Evolutionary conservation across 2,329 filamentous ascomycete species (phyloP).

Genomic region (Graphium sp.): DNA sequence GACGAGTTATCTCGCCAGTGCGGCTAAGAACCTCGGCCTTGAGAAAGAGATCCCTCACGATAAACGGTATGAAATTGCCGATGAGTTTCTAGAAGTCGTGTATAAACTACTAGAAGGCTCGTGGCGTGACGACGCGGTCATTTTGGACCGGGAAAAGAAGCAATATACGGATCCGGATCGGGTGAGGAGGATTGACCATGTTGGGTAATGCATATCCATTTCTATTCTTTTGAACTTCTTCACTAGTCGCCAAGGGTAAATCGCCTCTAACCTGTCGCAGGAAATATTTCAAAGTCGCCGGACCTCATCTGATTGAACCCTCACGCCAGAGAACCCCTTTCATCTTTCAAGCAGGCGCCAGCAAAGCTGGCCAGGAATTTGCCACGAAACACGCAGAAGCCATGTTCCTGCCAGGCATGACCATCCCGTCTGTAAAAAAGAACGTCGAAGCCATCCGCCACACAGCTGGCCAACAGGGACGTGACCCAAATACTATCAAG

Average conservation of each 20-base stretch:
- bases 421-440: conserved; percentile 40
- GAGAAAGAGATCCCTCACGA: conserved; percentile 29
- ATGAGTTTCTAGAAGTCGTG: conserved; percentile 46
- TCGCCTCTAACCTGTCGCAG: no score
- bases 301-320: conserved; percentile 49
- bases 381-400: conserved; percentile 55
- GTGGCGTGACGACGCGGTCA: conserved; percentile 50
- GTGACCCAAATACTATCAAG: conserved; percentile 46
- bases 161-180: conserved; percentile 34
- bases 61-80: conserved; percentile 44
- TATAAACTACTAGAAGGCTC: conserved; percentile 53
- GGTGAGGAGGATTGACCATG: conserved; percentile 49
- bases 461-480: conserved; percentile 31
- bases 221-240: no score
- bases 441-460: conserved; percentile 46
- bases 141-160: conserved; percentile 36
- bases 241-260: no score
- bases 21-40: conserved; percentile 45
- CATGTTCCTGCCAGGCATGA: conserved; percentile 51
- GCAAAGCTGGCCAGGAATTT: conserved; percentile 46
- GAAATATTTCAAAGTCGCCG: conserved; percentile 45
- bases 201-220: no score
- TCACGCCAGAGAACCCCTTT: conserved; percentile 52
- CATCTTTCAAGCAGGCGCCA: conserved; percentile 54
- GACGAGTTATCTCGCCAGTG: conserved; percentile 54